Conservation (phyloP, 179 eudicot genomes). For the Silene vulgaris region DNA sequence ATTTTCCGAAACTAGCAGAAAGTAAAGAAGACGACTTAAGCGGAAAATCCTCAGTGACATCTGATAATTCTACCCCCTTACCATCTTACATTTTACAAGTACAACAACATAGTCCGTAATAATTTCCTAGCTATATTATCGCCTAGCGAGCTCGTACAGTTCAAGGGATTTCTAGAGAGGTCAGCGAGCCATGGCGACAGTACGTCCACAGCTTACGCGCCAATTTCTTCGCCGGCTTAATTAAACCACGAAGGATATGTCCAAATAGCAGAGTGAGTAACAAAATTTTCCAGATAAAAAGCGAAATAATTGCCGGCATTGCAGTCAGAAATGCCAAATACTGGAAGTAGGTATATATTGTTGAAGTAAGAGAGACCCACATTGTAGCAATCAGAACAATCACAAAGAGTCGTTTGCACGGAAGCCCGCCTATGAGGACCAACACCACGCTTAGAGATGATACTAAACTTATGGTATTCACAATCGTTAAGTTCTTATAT, state of each 20-base stretch:
- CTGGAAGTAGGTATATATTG: neutral
- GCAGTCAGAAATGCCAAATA: too few species aligned
- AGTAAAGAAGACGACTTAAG: too few species aligned
- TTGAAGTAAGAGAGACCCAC: constrained; percentile 14
- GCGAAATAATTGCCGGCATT: neutral
- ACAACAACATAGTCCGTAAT: too few species aligned
- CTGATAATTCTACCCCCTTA: too few species aligned
- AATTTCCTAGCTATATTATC: too few species aligned
- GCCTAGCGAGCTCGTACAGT: too few species aligned
- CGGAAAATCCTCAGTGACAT: too few species aligned
- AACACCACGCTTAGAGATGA: constrained; percentile 21
- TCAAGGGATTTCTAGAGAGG: neutral
- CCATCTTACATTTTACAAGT: too few species aligned
- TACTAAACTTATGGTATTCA: constrained; percentile 1
- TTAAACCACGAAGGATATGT: neutral
- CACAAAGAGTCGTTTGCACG: neutral
- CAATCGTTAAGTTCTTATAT: constrained; percentile 1
- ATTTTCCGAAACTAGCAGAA: too few species aligned
- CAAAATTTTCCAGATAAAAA: neutral
- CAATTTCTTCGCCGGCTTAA: neutral
- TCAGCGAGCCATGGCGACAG: neutral
- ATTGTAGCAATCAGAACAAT: constrained; percentile 12
- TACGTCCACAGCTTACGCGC: neutral
- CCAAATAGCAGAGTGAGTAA: neutral
- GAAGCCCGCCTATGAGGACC: constrained; percentile 23